phyloP scores from a whole-genome alignment of 2,329 filamentous ascomycete genomes.

The Monilinia fructicola region DNA sequence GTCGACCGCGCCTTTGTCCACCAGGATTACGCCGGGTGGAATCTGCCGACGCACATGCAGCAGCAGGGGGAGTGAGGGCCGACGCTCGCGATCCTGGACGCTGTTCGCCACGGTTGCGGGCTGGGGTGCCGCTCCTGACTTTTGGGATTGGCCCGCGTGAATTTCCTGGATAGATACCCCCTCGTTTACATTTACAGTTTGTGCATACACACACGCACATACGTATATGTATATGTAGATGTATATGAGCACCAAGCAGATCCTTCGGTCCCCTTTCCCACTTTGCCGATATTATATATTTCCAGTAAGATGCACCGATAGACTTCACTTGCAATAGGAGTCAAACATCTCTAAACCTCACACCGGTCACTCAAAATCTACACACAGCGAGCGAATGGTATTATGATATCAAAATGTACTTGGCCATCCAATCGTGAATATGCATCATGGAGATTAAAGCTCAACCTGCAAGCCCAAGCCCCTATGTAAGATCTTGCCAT shows the following conservation, averaged over 20 bases:
- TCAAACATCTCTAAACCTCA: too few species aligned
- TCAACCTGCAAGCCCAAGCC: too few species aligned
- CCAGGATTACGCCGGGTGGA: conserved; percentile 43
- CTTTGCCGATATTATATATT: neutral
- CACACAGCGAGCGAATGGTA: too few species aligned
- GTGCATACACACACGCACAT: neutral
- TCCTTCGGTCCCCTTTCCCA: neutral
- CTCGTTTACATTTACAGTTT: neutral
- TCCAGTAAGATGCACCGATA: too few species aligned
- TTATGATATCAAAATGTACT: too few species aligned
- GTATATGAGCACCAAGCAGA: neutral
- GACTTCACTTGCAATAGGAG: too few species aligned
- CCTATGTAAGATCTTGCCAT: too few species aligned
- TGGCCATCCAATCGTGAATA: too few species aligned
- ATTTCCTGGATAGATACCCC: neutral
- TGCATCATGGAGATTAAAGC: too few species aligned
- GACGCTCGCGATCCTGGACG: neutral
- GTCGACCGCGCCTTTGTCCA: conserved; percentile 46
- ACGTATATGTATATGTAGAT: too few species aligned
- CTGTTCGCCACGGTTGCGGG: neutral
- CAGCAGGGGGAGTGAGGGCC: conserved; percentile 34
- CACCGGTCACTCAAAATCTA: too few species aligned
- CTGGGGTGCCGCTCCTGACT: neutral
- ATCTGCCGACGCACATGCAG: conserved; percentile 42
- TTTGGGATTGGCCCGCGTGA: neutral